Conservation (phyloP, 768 basidiomycete species). For the Trichaptum fuscoviolaceum region DNA sequence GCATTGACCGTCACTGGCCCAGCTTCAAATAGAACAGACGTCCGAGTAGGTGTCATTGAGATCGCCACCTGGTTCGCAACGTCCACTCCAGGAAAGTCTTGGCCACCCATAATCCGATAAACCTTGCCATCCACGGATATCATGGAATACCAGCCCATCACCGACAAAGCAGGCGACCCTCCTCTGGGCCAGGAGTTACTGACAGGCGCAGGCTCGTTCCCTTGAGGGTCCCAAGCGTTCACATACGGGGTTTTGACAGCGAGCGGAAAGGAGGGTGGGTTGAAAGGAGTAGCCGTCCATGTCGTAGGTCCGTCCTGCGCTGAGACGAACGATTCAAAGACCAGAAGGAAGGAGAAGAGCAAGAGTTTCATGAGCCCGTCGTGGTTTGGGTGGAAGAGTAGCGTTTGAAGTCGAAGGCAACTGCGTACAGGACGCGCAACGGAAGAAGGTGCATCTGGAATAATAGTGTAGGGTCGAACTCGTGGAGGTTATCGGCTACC, state of each 20-base stretch:
- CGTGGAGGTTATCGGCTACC: background rate
- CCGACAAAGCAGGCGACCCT: background rate
- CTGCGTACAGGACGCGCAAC: background rate
- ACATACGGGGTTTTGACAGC: conserved; percentile 65
- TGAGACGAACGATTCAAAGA: background rate
- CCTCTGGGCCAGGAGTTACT: conserved; percentile 20
- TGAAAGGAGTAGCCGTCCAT: conserved; percentile 50
- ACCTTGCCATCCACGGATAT: conserved; percentile 13
- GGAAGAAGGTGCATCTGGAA: background rate
- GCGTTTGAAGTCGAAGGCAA: background rate
- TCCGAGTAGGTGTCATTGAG: conserved; percentile 14
- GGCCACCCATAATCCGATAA: conserved; percentile 13
- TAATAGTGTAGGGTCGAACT: background rate
- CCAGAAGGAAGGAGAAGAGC: background rate
- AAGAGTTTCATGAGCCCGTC: background rate
- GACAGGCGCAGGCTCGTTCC: conserved; percentile 16
- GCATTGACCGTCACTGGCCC: conserved; percentile 13
- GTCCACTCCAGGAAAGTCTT: conserved; percentile 34
- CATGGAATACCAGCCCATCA: conserved; percentile 13
- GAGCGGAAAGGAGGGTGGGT: conserved; percentile 58
- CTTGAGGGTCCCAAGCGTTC: conserved; percentile 60
- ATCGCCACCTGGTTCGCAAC: conserved; percentile 6
- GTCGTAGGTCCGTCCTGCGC: conserved; percentile 10
- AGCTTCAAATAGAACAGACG: conserved; percentile 10
- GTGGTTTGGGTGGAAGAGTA: background rate